phyloP scores from a whole-genome alignment of 371 early-diverging fungal species.

The Syncephalastrum racemosum region DNA sequence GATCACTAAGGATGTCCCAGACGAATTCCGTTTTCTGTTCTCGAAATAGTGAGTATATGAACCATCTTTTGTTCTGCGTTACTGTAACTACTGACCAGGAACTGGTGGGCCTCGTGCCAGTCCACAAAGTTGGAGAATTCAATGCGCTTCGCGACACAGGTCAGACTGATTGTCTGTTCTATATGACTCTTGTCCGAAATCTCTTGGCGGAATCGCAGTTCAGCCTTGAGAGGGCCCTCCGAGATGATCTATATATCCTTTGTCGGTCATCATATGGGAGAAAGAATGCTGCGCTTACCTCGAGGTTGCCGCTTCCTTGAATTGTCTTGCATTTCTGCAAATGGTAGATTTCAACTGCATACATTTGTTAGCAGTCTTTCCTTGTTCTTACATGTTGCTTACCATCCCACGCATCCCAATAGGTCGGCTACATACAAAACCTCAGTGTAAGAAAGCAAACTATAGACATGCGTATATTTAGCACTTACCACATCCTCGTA shows the following conservation, averaged over 20 bases:
- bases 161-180: constrained; percentile 74
- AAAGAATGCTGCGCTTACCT: constrained; percentile 11
- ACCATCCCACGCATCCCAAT: constrained; percentile 79
- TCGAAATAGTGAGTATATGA: neutral
- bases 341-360: constrained; percentile 45
- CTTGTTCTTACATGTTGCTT: neutral
- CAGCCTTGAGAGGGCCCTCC: constrained; percentile 44
- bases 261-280: neutral
- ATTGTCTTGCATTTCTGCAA: constrained; percentile 38
- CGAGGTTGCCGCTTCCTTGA: constrained; percentile 26
- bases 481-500: constrained; percentile 80
- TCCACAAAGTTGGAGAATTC: constrained; percentile 87
- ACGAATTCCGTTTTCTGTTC: constrained; percentile 87
- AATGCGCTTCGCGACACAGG: constrained; percentile 58
- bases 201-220: constrained; percentile 64
- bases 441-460: neutral
- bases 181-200: constrained; percentile 68
- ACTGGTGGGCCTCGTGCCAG: constrained; percentile 91
- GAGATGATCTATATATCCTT: constrained; percentile 25
- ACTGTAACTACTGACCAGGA: constrained; percentile 52
- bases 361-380: neutral
- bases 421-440: constrained; percentile 53
- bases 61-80: neutral
- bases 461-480: neutral
- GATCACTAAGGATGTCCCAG: constrained; percentile 80